Conservation (phyloP, 2,329 filamentous ascomycete genomes). For the Cladophialophora yegresii region DNA sequence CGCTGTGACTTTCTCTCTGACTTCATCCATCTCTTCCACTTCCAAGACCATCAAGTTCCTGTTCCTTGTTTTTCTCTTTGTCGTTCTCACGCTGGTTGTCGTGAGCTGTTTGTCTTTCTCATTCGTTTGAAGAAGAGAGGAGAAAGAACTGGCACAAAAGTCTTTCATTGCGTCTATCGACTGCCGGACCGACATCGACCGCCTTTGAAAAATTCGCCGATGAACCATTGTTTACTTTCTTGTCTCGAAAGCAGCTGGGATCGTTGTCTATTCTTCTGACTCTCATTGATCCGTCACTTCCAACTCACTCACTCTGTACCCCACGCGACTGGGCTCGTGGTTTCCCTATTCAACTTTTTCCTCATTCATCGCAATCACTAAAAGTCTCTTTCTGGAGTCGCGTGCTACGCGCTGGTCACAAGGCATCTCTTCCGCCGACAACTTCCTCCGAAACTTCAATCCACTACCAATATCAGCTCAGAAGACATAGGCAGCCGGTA, state of each 20-base stretch:
- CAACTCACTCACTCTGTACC: constrained; percentile 7
- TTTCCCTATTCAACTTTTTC: constrained; percentile 7
- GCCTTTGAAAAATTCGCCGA: neutral
- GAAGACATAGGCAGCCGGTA: neutral
- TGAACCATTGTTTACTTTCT: neutral
- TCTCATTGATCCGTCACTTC: constrained; percentile 14
- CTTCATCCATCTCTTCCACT: constrained; percentile 8
- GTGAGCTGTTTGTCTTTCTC: constrained; percentile 3
- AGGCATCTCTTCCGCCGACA: neutral
- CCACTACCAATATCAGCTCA: neutral
- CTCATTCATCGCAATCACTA: neutral
- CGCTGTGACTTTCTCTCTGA: neutral
- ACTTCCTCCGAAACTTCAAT: neutral
- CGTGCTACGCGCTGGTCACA: constrained; percentile 1
- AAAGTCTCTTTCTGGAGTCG: neutral
- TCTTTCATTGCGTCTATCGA: neutral
- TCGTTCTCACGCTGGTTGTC: constrained; percentile 7
- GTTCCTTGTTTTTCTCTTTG: constrained; percentile 8
- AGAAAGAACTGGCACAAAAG: constrained; percentile 1
- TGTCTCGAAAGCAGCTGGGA: constrained; percentile 10
- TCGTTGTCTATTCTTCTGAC: constrained; percentile 18
- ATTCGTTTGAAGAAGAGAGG: constrained; percentile 18
- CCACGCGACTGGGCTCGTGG: constrained; percentile 1
- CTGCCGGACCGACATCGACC: constrained; percentile 9
- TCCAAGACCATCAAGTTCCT: neutral